Conservation (phyloP, 139 green algal genomes). For the Pleodorina starrii region DNA sequence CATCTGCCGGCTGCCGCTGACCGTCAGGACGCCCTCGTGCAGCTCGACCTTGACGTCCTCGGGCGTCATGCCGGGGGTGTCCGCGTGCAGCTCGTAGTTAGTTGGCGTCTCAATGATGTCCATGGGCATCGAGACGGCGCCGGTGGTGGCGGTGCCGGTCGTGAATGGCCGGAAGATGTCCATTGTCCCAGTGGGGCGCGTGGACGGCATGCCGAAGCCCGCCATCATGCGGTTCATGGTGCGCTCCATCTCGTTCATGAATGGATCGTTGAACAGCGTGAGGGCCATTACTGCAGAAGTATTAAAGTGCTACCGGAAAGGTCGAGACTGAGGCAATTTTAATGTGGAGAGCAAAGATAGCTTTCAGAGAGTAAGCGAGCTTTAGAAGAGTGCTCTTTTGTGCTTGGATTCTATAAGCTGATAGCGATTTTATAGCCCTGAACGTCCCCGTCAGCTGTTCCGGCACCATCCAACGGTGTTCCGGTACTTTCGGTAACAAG, state of each 20-base stretch:
- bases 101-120: slow-evolving; percentile 28
- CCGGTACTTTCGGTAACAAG: slow-evolving; percentile 4
- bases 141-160: not conserved
- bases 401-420: not conserved
- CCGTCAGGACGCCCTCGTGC: slow-evolving; percentile 20
- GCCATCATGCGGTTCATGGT: not conserved
- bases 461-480: not conserved
- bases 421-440: not conserved
- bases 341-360: not conserved
- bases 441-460: not conserved
- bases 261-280: slow-evolving; percentile 22
- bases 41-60: slow-evolving; percentile 50
- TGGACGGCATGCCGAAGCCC: not conserved
- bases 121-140: slow-evolving; percentile 3
- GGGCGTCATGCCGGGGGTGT: slow-evolving; percentile 44
- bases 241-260: slow-evolving; percentile 9
- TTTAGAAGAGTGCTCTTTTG: not conserved
- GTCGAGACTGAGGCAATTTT: not conserved
- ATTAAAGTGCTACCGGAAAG: not conserved
- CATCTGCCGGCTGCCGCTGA: slow-evolving; percentile 37
- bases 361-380: not conserved
- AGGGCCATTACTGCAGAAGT: slow-evolving; percentile 6
- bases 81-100: slow-evolving; percentile 44
- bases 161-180: not conserved
- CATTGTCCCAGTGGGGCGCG: not conserved